These are phyloP conservation scores for Hypoxylon sp. DNA, from an alignment of 2,329 filamentous ascomycete species.

Conservation along the genomic window DNA sequence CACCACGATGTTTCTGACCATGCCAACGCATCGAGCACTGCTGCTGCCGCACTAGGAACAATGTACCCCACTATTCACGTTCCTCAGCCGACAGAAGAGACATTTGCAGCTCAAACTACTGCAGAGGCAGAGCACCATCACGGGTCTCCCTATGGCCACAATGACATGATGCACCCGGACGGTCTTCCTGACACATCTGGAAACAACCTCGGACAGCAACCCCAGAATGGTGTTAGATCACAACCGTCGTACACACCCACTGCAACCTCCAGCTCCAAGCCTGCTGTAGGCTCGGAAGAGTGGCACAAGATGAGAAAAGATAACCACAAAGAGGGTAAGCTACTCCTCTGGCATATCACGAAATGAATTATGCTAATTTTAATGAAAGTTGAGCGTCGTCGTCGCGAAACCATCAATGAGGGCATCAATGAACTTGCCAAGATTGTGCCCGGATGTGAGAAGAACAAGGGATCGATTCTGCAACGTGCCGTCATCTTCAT, in stretches of 20 bases:
- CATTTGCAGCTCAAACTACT: conserved; percentile 68
- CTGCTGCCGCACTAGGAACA: conserved; percentile 69
- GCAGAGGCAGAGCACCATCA: conserved; percentile 58
- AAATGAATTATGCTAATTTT: conserved; percentile 41
- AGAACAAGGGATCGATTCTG: conserved; percentile 98
- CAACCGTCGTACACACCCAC: conserved; percentile 58
- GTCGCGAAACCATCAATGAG: conserved; percentile 98
- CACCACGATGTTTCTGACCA: conserved; percentile 65
- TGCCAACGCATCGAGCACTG: conserved; percentile 70
- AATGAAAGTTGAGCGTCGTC: conserved; percentile 86
- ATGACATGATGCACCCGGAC: conserved; percentile 57
- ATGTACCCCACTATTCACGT: conserved; percentile 74
- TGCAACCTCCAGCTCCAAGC: conserved; percentile 76
- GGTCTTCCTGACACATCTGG: conserved; percentile 55
- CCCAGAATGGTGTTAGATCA: conserved; percentile 60
- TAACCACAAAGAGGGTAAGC: conserved; percentile 96
- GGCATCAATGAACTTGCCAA: conserved; percentile 98
- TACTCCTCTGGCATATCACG: not conserved
- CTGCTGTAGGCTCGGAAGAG: conserved; percentile 93
- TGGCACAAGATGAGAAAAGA: conserved; percentile 98
- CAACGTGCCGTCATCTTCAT: conserved; percentile 96
- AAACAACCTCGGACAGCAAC: conserved; percentile 46
- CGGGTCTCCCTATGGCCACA: conserved; percentile 53
- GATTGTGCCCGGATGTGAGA: conserved; percentile 97
- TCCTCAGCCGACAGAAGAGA: conserved; percentile 70